phyloP scores from a whole-genome alignment of 805 yeast genomes.

The Diddensiella santjacobensis region DNA sequence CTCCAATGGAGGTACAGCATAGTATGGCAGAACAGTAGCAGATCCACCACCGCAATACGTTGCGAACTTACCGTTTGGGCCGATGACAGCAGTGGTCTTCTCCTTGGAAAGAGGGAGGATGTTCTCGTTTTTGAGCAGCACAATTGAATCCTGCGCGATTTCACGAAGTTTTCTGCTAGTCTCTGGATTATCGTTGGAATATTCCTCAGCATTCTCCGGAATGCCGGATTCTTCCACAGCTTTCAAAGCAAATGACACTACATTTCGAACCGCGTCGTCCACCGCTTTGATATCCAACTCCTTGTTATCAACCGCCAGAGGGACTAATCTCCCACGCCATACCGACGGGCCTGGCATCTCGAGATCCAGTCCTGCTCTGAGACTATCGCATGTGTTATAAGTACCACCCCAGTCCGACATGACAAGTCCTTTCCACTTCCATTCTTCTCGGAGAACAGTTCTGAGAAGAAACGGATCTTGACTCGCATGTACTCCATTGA shows the following conservation, averaged over 20 bases:
- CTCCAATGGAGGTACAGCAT: constrained; percentile 46
- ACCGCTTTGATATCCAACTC: constrained; percentile 41
- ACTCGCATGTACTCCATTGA: constrained; percentile 58
- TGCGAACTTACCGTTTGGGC: constrained; percentile 53
- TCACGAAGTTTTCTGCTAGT: constrained; percentile 42
- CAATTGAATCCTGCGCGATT: constrained; percentile 50
- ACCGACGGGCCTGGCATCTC: constrained; percentile 66
- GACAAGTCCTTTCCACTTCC: constrained; percentile 52
- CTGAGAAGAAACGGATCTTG: constrained; percentile 45
- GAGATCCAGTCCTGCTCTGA: constrained; percentile 56
- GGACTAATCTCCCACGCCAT: constrained; percentile 40
- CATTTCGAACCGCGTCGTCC: constrained; percentile 46
- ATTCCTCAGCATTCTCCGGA: constrained; percentile 40
- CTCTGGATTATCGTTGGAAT: constrained; percentile 45
- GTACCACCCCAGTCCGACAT: constrained; percentile 68
- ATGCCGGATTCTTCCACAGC: constrained; percentile 41
- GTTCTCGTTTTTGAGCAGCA: constrained; percentile 52
- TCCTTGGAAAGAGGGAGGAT: constrained; percentile 46
- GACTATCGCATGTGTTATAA: constrained; percentile 43
- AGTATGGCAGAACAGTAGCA: constrained; percentile 48
- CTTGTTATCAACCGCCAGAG: constrained; percentile 41
- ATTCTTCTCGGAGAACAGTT: constrained; percentile 50
- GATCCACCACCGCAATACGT: constrained; percentile 62
- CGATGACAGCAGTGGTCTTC: constrained; percentile 49
- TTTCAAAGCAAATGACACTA: constrained; percentile 44